Percentiles rank a stretch among this genome's conserved stretches.
Conservation (phyloP, 306 rosid species). For the Prosopis cineraria region DNA sequence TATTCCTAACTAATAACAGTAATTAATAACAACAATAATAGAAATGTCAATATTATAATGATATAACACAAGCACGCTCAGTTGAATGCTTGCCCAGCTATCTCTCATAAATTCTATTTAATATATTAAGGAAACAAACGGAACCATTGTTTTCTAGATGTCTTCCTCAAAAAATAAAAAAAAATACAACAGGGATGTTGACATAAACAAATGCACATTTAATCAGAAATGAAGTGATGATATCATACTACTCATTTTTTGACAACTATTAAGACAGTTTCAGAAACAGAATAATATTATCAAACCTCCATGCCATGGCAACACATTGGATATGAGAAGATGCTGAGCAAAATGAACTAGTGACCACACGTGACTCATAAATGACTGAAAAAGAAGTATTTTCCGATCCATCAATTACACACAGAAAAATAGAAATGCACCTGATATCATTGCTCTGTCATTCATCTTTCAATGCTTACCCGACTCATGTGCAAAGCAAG, state of each 20-base stretch:
- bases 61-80: background rate
- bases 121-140: background rate
- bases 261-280: background rate
- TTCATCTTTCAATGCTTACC: slow-evolving; percentile 60
- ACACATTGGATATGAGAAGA: slow-evolving; percentile 7
- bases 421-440: slow-evolving; percentile 5
- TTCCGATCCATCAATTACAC: background rate
- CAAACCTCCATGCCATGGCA: background rate
- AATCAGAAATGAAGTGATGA: background rate
- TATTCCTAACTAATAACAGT: no score
- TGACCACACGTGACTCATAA: slow-evolving; percentile 15
- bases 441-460: background rate
- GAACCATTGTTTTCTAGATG: background rate
- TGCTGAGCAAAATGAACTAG: background rate
- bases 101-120: background rate
- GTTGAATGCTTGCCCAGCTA: background rate
- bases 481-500: slow-evolving; percentile 73
- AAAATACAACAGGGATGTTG: background rate
- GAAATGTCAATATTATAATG: no score
- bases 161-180: background rate
- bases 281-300: background rate
- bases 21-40: no score
- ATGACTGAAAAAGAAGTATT: background rate
- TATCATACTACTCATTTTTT: background rate
- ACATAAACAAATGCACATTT: background rate